Percentiles rank a stretch among this genome's conserved stretches.
phyloP scores from a whole-genome alignment of 192 early-diverging fungal species.

The Entomortierella parvispora region DNA sequence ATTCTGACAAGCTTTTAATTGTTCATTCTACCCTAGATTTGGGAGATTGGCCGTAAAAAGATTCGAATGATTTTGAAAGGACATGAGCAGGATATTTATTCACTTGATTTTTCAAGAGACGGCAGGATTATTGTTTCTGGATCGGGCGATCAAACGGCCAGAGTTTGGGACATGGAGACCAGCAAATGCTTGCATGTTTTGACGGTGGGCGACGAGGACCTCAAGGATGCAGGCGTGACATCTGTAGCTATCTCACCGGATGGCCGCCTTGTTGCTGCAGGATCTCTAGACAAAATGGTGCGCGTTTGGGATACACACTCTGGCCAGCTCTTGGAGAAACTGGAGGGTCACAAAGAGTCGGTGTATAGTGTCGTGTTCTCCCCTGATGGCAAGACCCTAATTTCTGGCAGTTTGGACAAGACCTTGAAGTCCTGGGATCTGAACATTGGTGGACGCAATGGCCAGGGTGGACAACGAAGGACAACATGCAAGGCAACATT shows the following conservation, averaged over 20 bases:
- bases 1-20: background rate
- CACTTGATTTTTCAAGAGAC: conserved; percentile 92
- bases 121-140: conserved; percentile 90
- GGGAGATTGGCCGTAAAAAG: conserved; percentile 71
- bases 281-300: conserved; percentile 92
- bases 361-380: conserved; percentile 97
- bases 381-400: conserved; percentile 89
- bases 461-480: conserved; percentile 39
- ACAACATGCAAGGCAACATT: conserved; percentile 57
- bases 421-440: conserved; percentile 94
- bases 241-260: conserved; percentile 95
- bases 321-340: conserved; percentile 83
- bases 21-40: conserved; percentile 55
- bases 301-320: conserved; percentile 91
- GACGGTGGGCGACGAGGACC: conserved; percentile 78
- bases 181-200: conserved; percentile 79
- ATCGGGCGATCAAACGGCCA: conserved; percentile 82
- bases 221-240: conserved; percentile 94
- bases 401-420: conserved; percentile 94
- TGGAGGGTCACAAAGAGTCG: conserved; percentile 95
- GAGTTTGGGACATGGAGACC: conserved; percentile 88
- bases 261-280: conserved; percentile 86
- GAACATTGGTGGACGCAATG: conserved; percentile 49
- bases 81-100: conserved; percentile 97
- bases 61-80: conserved; percentile 79